Evolutionary conservation across 1,139 yeast genomes (phyloP), one percentile per base, ranked within the genome.

Genomic region (Martiniozyma asiatica): DNA sequence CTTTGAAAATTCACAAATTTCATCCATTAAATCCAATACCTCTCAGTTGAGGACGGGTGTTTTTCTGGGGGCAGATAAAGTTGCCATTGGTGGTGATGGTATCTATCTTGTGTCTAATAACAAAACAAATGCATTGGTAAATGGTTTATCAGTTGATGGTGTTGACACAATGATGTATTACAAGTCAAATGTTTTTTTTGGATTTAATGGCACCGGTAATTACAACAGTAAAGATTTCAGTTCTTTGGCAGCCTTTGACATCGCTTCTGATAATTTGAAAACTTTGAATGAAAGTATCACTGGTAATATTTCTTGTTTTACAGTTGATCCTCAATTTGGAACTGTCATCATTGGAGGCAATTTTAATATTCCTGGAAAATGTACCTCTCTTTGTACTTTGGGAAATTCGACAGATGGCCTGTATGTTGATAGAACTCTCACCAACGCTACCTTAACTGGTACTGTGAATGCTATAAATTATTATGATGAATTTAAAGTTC

Each of bases 311-410:
- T 27, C 27, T 4, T 26, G 47, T 4, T 17, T 51, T 24, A 42
- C 39, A 10, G 29, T 39, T 14, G 48, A 48, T 31, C 50, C 53
- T 6, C 36, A 39, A 24, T 37, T 32, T 23, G 34, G 33, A 1
- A 33, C 33, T 6, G 51, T 85, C 13, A 59, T 84, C 23, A 79
- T 82, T 8, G 94, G 82, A 29, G 98, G 98, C 14, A 61, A 71
- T 27, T 82, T 82, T 45, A 65, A 63, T 19, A 34, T 37, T 19
- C 53, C 60, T 22, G 68, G 37, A 56, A 60, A 26, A 6, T 84
- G 95, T 55, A 54, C 60, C 2, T 82, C 94, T 49, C 57, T 79
- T 25, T 84, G 73, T 49, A 79, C 78, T 42, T 53, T 77, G 35
- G 51, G 55, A 3, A 41, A 37, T 24, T 21, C 59, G 60, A 25